phyloP scores from a whole-genome alignment of 2,329 filamentous ascomycete species.

The Pseudomassariella vexata region DNA sequence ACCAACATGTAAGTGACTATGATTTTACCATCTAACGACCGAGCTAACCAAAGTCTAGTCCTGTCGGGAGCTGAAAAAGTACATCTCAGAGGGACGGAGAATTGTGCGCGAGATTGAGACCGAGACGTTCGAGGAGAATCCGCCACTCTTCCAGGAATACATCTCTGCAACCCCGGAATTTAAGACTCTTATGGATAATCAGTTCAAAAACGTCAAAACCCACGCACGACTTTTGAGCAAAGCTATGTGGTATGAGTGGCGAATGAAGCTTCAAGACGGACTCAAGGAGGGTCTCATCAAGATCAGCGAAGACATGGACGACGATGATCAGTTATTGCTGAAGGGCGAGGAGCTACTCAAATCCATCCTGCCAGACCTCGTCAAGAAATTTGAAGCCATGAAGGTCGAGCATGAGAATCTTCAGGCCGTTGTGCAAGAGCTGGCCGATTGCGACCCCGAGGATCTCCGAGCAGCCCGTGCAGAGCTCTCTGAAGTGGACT shows the following conservation, averaged over 20 bases:
- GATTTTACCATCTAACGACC: too few relatives aligned
- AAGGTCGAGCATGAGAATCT: constrained; percentile 60
- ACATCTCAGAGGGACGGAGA: constrained; percentile 86
- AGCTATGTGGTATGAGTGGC: constrained; percentile 97
- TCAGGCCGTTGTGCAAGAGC: constrained; percentile 64
- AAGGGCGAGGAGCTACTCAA: constrained; percentile 66
- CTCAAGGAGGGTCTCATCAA: constrained; percentile 74
- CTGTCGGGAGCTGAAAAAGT: constrained; percentile 91
- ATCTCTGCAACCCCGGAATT: constrained; percentile 78
- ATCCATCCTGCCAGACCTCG: constrained; percentile 59
- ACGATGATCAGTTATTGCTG: constrained; percentile 61
- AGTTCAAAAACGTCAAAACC: constrained; percentile 96
- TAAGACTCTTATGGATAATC: constrained; percentile 84
- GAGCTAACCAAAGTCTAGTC: constrained; percentile 44
- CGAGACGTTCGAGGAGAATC: constrained; percentile 85
- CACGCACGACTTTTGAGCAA: constrained; percentile 87
- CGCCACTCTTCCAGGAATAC: constrained; percentile 87
- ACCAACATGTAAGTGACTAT: constrained; percentile 71
- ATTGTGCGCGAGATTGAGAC: constrained; percentile 88
- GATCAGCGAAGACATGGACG: constrained; percentile 70
- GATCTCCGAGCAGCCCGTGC: constrained; percentile 71
- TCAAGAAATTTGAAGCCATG: constrained; percentile 55
- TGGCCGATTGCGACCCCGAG: constrained; percentile 74
- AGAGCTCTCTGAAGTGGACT: constrained; percentile 58
- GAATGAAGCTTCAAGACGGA: constrained; percentile 77